These are phyloP conservation scores for Macrophomina tecta DNA, from an alignment of 2,329 filamentous ascomycete species.

Conservation along the genomic window DNA sequence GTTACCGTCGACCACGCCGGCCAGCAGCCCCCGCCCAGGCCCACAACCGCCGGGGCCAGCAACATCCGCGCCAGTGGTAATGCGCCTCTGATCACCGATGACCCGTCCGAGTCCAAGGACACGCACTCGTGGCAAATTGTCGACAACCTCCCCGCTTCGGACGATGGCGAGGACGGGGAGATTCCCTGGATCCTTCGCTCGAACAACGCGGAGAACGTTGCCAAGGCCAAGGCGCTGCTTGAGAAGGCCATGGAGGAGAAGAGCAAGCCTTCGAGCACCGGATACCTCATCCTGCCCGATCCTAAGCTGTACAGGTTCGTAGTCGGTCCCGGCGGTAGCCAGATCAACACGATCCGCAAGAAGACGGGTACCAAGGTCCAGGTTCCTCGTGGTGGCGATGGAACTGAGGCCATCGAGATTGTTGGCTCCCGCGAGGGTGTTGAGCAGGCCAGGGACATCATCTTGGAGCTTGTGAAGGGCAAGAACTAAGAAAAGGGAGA, in stretches of 20 bases:
- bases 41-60: slow-evolving; percentile 57
- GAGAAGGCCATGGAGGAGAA: slow-evolving; percentile 75
- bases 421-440: slow-evolving; percentile 78
- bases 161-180: slow-evolving; percentile 61
- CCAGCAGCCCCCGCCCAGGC: slow-evolving; percentile 74
- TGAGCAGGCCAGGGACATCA: slow-evolving; percentile 86
- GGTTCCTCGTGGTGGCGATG: slow-evolving; percentile 80
- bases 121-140: slow-evolving; percentile 85
- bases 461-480: slow-evolving; percentile 76
- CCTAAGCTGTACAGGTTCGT: slow-evolving; percentile 88
- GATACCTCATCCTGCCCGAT: slow-evolving; percentile 89
- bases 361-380: slow-evolving; percentile 93
- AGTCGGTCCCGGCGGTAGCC: slow-evolving; percentile 85
- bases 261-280: slow-evolving; percentile 72
- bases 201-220: slow-evolving; percentile 71
- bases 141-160: slow-evolving; percentile 61
- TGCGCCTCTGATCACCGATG: slow-evolving; percentile 93
- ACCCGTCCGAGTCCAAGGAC: slow-evolving; percentile 61
- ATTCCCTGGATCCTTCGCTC: slow-evolving; percentile 93
- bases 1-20: slow-evolving; percentile 93
- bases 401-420: slow-evolving; percentile 87
- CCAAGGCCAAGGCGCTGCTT: slow-evolving; percentile 79
- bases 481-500: slow-evolving; percentile 8
- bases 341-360: slow-evolving; percentile 91
- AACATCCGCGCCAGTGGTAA: slow-evolving; percentile 58